phyloP scores from a whole-genome alignment of 208 protist genomes.

The Trypanosomatidae sp. region DNA sequence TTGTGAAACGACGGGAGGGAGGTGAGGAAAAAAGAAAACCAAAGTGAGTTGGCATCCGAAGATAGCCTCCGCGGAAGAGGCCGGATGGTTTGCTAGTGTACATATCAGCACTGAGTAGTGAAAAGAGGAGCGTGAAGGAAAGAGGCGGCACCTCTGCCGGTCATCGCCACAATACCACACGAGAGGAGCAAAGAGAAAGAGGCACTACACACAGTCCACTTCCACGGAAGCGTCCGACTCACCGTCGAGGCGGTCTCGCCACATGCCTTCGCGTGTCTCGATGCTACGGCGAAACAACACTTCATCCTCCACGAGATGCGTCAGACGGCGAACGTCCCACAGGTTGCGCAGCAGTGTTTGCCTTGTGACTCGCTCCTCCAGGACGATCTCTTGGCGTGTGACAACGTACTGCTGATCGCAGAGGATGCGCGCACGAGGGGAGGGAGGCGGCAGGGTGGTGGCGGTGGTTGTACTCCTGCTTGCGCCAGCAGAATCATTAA shows the following conservation, averaged over 20 bases:
- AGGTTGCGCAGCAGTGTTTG: constrained; percentile 1
- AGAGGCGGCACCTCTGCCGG: not conserved
- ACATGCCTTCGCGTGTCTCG: constrained; percentile 1
- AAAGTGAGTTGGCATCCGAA: not conserved
- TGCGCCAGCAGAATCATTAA: not conserved
- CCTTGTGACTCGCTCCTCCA: constrained; percentile 26
- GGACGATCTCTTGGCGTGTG: constrained; percentile 8
- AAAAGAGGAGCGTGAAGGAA: not conserved
- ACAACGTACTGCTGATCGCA: constrained; percentile 30
- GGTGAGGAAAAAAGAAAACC: not conserved
- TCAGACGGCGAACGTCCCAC: not conserved
- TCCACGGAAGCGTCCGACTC: not conserved
- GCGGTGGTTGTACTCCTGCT: no score
- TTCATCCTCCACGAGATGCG: constrained; percentile 21
- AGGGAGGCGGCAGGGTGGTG: not conserved
- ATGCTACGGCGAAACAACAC: constrained; percentile 14
- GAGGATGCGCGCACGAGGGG: not conserved
- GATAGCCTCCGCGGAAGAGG: not conserved
- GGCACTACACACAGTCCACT: not conserved
- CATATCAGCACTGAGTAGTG: not conserved
- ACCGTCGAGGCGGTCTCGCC: not conserved
- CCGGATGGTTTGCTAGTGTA: constrained; percentile 2
- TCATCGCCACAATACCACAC: not conserved
- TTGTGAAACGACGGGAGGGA: not conserved
- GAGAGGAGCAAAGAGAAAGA: not conserved